Conservation (phyloP, 2,329 filamentous ascomycete genomes). For the Alternaria conjuncta region DNA sequence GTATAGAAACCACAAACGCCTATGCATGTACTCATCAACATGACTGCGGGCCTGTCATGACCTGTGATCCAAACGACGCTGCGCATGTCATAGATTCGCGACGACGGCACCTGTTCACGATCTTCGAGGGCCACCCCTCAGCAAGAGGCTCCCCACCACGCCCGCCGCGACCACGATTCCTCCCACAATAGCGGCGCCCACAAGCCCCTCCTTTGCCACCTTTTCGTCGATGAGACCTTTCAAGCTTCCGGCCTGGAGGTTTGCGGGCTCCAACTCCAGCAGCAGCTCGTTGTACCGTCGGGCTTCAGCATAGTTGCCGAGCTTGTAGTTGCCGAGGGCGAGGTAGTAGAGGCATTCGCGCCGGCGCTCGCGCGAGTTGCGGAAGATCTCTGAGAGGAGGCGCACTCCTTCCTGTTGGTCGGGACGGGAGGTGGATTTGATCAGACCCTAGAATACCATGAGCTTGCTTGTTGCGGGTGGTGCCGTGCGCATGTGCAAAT, state of each 20-base stretch:
- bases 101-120: constrained; percentile 44
- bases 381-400: constrained; percentile 95
- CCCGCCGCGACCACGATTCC: constrained; percentile 91
- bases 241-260: constrained; percentile 88
- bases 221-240: constrained; percentile 91
- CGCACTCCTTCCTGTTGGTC: constrained; percentile 96
- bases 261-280: constrained; percentile 87
- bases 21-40: constrained; percentile 21
- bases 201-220: constrained; percentile 89
- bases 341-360: constrained; percentile 99
- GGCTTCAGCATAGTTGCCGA: constrained; percentile 96
- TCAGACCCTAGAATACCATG: constrained; percentile 71
- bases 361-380: constrained; percentile 86
- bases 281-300: constrained; percentile 92
- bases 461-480: constrained; percentile 7
- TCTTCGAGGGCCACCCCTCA: constrained; percentile 72
- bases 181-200: constrained; percentile 94
- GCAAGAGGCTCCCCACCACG: constrained; percentile 85
- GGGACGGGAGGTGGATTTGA: constrained; percentile 83
- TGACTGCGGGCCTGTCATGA: not conserved
- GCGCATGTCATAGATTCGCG: not conserved
- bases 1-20: constrained; percentile 39
- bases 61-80: not conserved
- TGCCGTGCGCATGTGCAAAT: not conserved
- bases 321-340: constrained; percentile 95